Percentiles rank a stretch among this genome's conserved stretches.
Evolutionary conservation across 75 land plant species (phyloP).

Genomic region (Adiantum capillusveneris): DNA sequence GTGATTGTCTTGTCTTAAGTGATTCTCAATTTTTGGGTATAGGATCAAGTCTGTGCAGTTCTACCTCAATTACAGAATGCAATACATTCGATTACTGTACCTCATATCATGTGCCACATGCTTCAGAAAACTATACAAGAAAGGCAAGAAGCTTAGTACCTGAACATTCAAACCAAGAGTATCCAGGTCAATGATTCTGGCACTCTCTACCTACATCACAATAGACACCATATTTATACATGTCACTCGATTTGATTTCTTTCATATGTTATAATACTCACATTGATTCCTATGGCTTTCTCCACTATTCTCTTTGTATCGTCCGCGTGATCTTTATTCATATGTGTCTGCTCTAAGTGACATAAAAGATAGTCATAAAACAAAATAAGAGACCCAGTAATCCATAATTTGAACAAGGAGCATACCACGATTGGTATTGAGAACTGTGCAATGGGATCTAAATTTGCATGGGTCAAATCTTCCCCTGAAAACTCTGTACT

Average conservation of each 20-base stretch:
- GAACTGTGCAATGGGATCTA: slow-evolving; percentile 89
- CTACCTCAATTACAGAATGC: too few species aligned
- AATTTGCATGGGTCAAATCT: slow-evolving; percentile 58
- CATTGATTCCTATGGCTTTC: slow-evolving; percentile 36
- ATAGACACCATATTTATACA: too few species aligned
- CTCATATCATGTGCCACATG: too few species aligned
- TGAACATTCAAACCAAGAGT: slow-evolving; percentile 90
- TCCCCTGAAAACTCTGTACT: slow-evolving; percentile 52
- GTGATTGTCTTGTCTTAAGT: too few species aligned
- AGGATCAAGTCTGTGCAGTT: too few species aligned
- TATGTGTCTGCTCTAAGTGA: slow-evolving; percentile 56
- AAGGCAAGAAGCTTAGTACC: too few species aligned
- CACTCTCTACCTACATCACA: slow-evolving; percentile 68
- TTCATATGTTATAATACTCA: not conserved
- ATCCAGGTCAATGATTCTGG: slow-evolving; percentile 81
- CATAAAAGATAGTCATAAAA: not conserved
- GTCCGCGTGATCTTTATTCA: slow-evolving; percentile 92
- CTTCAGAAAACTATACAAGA: too few species aligned
- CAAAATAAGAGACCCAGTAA: not conserved
- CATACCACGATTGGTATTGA: slow-evolving; percentile 75
- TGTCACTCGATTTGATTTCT: too few species aligned
- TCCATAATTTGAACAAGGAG: not conserved
- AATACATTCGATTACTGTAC: too few species aligned
- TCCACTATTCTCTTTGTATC: slow-evolving; percentile 81
- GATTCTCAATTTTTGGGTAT: too few species aligned